A percentile compares a stretch with the other conserved stretches of the same genome.
phyloP scores from a whole-genome alignment of 495 filamentous ascomycete species.

The Margaritispora aquatica region DNA sequence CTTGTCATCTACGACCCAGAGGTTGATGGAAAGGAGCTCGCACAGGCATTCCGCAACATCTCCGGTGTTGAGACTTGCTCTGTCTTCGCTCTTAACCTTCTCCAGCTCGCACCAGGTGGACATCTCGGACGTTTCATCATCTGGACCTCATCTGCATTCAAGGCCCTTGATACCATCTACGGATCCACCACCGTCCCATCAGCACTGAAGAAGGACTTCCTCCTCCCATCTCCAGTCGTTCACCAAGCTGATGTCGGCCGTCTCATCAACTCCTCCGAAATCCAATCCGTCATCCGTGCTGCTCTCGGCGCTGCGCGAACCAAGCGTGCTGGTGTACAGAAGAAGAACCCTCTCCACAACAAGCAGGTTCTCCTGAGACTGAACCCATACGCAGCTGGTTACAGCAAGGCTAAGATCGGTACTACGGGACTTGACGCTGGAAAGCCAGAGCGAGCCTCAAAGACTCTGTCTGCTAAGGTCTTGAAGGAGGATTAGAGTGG shows the following conservation, averaged over 20 bases:
- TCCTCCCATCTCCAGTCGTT: constrained; percentile 82
- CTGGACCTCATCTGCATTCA: constrained; percentile 96
- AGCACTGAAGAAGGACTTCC: constrained; percentile 95
- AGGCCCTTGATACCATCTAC: constrained; percentile 93
- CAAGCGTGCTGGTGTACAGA: constrained; percentile 88
- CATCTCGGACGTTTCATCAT: constrained; percentile 98
- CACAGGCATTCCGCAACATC: constrained; percentile 94
- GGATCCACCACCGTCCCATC: constrained; percentile 79
- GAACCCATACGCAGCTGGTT: constrained; percentile 92
- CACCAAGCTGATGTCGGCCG: constrained; percentile 88
- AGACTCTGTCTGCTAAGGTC: constrained; percentile 19
- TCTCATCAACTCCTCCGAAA: constrained; percentile 97
- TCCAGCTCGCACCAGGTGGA: constrained; percentile 97
- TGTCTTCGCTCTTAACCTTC: constrained; percentile 93
- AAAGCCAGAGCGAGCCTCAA: constrained; percentile 23
- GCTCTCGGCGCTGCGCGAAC: constrained; percentile 84
- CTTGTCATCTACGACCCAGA: constrained; percentile 94
- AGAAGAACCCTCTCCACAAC: constrained; percentile 99
- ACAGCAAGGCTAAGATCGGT: constrained; percentile 75
- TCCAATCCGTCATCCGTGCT: constrained; percentile 85
- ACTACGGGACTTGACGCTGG: constrained; percentile 24
- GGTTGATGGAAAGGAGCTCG: constrained; percentile 85
- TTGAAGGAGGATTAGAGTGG: constrained; percentile 26
- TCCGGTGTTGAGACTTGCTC: constrained; percentile 95
- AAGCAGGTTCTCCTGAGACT: constrained; percentile 94